Evolutionary conservation across 371 early-diverging fungal species (phyloP), one percentile per base, ranked within the genome.

Genomic region (Rhizopus stolonifer): DNA sequence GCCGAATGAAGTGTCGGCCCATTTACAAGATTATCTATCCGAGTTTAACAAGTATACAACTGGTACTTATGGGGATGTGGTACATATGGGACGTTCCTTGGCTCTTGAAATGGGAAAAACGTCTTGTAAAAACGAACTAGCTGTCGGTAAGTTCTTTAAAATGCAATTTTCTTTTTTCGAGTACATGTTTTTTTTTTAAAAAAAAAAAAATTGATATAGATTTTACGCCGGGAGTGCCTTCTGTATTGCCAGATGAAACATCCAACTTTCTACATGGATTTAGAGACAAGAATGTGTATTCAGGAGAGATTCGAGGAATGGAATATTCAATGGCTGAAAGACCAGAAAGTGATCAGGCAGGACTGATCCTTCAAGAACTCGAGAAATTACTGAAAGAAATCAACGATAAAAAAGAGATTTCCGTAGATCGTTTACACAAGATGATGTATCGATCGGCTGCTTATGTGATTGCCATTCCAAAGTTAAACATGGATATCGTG

Each of bases 91-190:
- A 34, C 79, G 85, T 4, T 81, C 87, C 5, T 65, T 91, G 46
- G 91, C 91, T 3, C 69, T 89, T 3, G 89, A 90, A n/a, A 66
- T 88, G 9, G 90, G 86, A 15, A 83, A 79, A 58, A 50, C 77
- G 2, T 59, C 80, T 24, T 61, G 77, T 15, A 72, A 70, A 39
- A 70, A 71, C 36, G 79, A 83, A 38, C 52, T 74, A 24, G 60
- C 79, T 4, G 40, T 58, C 11, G 54, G 54, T 54, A 46, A 54
- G 34, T 8, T 49, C n/a, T n/a, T n/a, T n/a, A n/a, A n/a, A n/a
- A n/a, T n/a, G n/a, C n/a, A n/a, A n/a, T n/a, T n/a, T n/a, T n/a
- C n/a, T n/a, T n/a, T n/a, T n/a, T n/a, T n/a, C n/a, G n/a, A n/a
- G n/a, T n/a, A n/a, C n/a, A n/a, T 13, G 11, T 33, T 19, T 1